These are phyloP conservation scores for Peronosclerospora sorghi DNA, from an alignment of 352 stramenopile genomes.

Conservation along the genomic window DNA sequence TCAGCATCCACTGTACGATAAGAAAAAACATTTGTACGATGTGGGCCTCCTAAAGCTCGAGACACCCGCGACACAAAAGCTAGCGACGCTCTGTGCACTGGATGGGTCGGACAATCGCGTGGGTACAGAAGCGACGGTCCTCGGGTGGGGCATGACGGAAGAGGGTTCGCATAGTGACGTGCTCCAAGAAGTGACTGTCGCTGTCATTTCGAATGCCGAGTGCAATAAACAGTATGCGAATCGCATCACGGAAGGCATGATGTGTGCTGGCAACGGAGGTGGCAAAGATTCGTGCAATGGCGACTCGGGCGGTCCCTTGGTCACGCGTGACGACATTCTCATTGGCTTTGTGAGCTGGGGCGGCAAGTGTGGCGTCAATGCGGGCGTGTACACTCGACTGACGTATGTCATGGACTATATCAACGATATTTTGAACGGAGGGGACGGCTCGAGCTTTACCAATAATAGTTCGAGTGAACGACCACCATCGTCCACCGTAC, in stretches of 20 bases:
- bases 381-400: slow-evolving; percentile 46
- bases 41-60: slow-evolving; percentile 20
- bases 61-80: slow-evolving; percentile 11
- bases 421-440: slow-evolving; percentile 15
- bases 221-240: slow-evolving; percentile 46
- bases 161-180: slow-evolving; percentile 12
- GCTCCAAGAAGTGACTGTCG: slow-evolving; percentile 38
- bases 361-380: slow-evolving; percentile 31
- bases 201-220: slow-evolving; percentile 36
- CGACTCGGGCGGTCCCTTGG: slow-evolving; percentile 46
- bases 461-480: too few species aligned
- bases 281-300: slow-evolving; percentile 53
- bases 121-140: slow-evolving; percentile 35
- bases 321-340: slow-evolving; percentile 27
- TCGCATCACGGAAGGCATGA: slow-evolving; percentile 44
- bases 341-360: slow-evolving; percentile 56
- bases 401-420: slow-evolving; percentile 40
- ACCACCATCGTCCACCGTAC: background rate
- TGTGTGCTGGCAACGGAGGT: slow-evolving; percentile 36
- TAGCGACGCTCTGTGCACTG: slow-evolving; percentile 21
- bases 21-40: slow-evolving; percentile 17
- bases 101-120: slow-evolving; percentile 38
- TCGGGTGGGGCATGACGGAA: slow-evolving; percentile 43
- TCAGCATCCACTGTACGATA: slow-evolving; percentile 17
- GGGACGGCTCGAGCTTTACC: slow-evolving; percentile 11